Evolutionary conservation across 2,329 filamentous ascomycete species (phyloP), one percentile per base, ranked within the genome.

Genomic region (Fusarium hostae): DNA sequence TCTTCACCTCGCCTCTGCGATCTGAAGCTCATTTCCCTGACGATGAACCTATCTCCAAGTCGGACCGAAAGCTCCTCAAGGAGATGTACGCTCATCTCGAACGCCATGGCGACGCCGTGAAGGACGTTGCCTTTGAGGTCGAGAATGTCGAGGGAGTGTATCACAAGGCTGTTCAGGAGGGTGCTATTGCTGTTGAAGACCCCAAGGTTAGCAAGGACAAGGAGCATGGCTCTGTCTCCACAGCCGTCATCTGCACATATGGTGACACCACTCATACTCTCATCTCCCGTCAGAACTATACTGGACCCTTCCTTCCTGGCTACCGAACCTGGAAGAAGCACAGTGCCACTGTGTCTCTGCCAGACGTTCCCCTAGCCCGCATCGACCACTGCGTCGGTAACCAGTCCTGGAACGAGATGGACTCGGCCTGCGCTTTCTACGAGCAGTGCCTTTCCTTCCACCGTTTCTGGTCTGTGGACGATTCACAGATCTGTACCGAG

Each of bases 361-460:
- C 94, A 0, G 76, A 83, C 1, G 88, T 97, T 18, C 81, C 85
- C 13, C 87, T 97, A 59, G 87, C 88, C 68, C 90, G 90, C 74
- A 94, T 98, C 83, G 95, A 98, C 84, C 95, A 98, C 86, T 98
- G 95, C 82, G 95, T 98, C 75, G 95, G 95, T 73, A 98, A 98
- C 86, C 95, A 98, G 85, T 92, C 94, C 82, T 98, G 95, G 95
- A 87, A 94, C 81, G 91, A 95, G 81, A 97, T 98, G 89, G 85
- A 85, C 66, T 85, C 85, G 16, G 89, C 88, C 39, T 90, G 88
- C 79, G 86, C 83, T 62, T 90, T 93, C 82, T 98, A 98, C 85
- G 95, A 98, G 84, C 89, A 91, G 70, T 93, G 92, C 70, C 92
- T 98, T 32, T 92, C 92, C 59, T 98, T 98, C 88, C 94, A 97